phyloP scores from a whole-genome alignment of 2,329 filamentous ascomycete species.

The Microdochium bolleyi region DNA sequence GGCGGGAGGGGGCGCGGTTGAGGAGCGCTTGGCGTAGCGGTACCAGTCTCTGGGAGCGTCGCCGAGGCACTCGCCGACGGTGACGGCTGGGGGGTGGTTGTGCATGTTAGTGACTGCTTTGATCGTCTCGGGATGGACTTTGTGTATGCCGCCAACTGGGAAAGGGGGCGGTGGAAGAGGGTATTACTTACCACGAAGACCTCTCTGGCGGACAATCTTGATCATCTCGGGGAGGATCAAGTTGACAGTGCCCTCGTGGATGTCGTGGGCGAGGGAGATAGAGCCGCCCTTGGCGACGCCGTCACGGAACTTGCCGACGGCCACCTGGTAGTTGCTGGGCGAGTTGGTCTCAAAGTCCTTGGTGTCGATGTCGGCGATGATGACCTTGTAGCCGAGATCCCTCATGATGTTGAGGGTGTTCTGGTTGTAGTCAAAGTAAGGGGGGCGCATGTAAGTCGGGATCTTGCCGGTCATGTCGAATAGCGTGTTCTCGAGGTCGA shows the following conservation, averaged over 20 bases:
- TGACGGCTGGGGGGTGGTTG: conserved; percentile 37
- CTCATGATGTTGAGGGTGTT: conserved; percentile 15
- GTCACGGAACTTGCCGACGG: conserved; percentile 33
- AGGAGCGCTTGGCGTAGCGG: conserved; percentile 15
- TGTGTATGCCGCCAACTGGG: too few relatives aligned
- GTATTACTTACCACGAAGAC: conserved; percentile 13
- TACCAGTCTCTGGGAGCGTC: conserved; percentile 47
- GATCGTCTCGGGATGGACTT: too few relatives aligned
- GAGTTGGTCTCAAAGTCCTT: conserved; percentile 30
- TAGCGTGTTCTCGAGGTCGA: conserved; percentile 36
- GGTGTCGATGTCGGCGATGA: conserved; percentile 40
- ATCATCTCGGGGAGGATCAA: conserved; percentile 32
- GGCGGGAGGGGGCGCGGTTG: too few relatives aligned
- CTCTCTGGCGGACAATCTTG: conserved; percentile 27
- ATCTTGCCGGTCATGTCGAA: conserved; percentile 30
- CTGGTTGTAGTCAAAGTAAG: conserved; percentile 18
- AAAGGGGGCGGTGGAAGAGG: too few relatives aligned
- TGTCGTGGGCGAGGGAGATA: conserved; percentile 34
- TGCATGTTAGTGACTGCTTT: too few relatives aligned
- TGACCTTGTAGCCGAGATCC: conserved; percentile 24
- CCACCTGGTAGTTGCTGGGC: conserved; percentile 26
- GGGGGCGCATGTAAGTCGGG: conserved; percentile 35
- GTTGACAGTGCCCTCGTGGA: conserved; percentile 23
- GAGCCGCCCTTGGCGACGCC: conserved; percentile 35
- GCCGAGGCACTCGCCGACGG: conserved; percentile 50